Evolutionary conservation across 306 rosid species (phyloP).

Genomic region (Lathyrus aphaca): DNA sequence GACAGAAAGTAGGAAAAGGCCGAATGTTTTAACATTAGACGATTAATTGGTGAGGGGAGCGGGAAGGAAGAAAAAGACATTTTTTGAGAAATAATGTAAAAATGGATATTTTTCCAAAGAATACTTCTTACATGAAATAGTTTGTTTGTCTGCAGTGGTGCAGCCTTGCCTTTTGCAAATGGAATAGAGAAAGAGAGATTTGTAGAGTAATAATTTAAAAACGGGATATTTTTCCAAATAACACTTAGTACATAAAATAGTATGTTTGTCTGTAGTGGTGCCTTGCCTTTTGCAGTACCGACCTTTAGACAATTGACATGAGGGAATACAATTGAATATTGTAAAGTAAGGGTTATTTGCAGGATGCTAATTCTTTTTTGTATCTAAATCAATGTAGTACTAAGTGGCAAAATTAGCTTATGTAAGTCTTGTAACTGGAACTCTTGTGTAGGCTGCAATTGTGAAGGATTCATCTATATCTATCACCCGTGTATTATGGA

Average conservation of each 20-base stretch:
- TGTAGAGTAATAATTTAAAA: conserved; percentile 4
- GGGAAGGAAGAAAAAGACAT: background rate
- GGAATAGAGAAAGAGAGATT: background rate
- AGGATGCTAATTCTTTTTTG: background rate
- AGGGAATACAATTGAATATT: conserved; percentile 3
- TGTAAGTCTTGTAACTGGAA: conserved; percentile 23
- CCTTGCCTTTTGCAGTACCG: background rate
- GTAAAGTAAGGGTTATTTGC: conserved; percentile 15
- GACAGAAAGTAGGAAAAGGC: background rate
- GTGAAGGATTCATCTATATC: conserved; percentile 58
- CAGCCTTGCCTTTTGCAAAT: background rate
- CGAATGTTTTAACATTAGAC: conserved; percentile 16
- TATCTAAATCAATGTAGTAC: background rate
- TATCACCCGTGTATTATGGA: conserved; percentile 77
- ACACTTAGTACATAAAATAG: background rate
- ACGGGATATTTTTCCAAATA: background rate
- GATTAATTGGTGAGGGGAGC: conserved; percentile 14
- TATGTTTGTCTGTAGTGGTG: background rate
- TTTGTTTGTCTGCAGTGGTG: background rate
- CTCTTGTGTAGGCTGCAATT: conserved; percentile 56
- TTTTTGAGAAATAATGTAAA: background rate
- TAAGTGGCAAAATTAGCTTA: conserved; percentile 32
- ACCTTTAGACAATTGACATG: conserved; percentile 18
- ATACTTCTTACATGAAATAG: conserved; percentile 4
- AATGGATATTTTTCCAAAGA: background rate